Evolutionary conservation across 495 filamentous ascomycete species (phyloP).

Genomic region (Penicillium turbatum): DNA sequence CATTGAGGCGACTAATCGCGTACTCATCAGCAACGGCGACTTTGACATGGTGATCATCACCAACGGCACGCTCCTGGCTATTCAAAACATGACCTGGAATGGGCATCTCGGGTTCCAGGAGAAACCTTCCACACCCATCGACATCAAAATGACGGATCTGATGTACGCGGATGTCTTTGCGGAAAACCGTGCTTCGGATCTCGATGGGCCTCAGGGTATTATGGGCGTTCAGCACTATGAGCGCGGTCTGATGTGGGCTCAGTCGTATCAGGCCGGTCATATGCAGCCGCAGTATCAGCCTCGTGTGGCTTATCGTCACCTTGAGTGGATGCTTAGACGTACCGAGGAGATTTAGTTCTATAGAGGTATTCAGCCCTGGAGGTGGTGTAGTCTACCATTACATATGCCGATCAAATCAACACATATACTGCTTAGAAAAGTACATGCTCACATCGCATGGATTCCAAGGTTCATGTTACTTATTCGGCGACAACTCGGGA

Average conservation of each 20-base stretch:
- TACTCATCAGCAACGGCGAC: constrained; percentile 55
- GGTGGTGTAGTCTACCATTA: background rate
- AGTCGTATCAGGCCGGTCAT: constrained; percentile 56
- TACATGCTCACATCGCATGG: background rate
- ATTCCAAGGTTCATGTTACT: no score
- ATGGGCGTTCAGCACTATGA: constrained; percentile 64
- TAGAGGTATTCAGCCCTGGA: no score
- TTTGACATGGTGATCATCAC: constrained; percentile 59
- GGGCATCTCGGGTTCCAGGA: constrained; percentile 50
- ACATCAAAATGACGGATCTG: constrained; percentile 36
- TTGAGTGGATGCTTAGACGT: constrained; percentile 64
- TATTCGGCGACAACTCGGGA: no score
- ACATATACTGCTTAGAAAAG: background rate
- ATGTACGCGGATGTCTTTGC: constrained; percentile 29
- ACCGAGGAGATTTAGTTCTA: constrained; percentile 33
- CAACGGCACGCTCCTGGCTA: constrained; percentile 14
- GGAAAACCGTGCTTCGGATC: constrained; percentile 23
- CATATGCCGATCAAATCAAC: background rate
- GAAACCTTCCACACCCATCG: constrained; percentile 35
- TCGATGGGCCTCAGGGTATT: constrained; percentile 47
- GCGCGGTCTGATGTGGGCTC: constrained; percentile 66
- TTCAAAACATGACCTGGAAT: constrained; percentile 4
- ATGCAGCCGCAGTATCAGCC: constrained; percentile 69
- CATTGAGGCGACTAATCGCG: constrained; percentile 57
- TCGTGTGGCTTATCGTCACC: constrained; percentile 58